These are phyloP conservation scores for Kandelia obovata DNA, from an alignment of 345 rosid species.

Conservation along the genomic window DNA sequence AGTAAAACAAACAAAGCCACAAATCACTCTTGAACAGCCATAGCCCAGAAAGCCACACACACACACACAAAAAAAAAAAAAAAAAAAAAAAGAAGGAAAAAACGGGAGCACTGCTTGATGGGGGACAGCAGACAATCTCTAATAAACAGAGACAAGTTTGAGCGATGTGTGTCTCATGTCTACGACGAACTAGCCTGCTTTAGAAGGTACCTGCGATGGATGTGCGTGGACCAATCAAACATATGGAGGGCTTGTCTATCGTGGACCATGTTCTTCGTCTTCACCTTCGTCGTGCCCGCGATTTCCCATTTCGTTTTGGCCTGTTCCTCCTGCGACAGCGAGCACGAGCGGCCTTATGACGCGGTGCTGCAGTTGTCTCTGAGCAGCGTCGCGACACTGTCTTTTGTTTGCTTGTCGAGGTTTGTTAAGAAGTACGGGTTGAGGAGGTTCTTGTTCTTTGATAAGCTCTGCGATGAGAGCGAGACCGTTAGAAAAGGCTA, in stretches of 20 bases:
- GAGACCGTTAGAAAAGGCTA: constrained; percentile 67
- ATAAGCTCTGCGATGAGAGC: constrained; percentile 88
- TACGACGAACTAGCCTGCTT: constrained; percentile 77
- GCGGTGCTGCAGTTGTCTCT: constrained; percentile 76
- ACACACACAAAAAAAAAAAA: too few relatives aligned
- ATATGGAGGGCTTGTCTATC: constrained; percentile 51
- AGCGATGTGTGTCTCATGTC: constrained; percentile 53
- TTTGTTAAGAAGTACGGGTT: constrained; percentile 67
- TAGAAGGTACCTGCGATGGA: constrained; percentile 71
- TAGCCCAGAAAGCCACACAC: too few relatives aligned
- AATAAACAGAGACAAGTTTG: constrained; percentile 25
- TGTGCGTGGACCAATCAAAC: constrained; percentile 86
- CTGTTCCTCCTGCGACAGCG: constrained; percentile 67
- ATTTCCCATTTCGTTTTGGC: constrained; percentile 80
- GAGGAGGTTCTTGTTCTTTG: constrained; percentile 77
- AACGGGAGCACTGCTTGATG: constrained; percentile 8
- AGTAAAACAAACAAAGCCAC: too few relatives aligned
- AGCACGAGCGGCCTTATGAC: constrained; percentile 68
- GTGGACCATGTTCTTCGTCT: constrained; percentile 64
- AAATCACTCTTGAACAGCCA: too few relatives aligned
- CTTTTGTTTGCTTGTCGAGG: constrained; percentile 62
- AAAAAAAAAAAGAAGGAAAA: too few relatives aligned
- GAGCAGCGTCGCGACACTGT: constrained; percentile 60
- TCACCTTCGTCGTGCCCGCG: constrained; percentile 60
- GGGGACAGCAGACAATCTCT: constrained; percentile 40